Evolutionary conservation across 1,284 basidiomycete genomes (phyloP), one percentile per base, ranked within the genome.

Genomic region (Cryptococcus sp.): DNA sequence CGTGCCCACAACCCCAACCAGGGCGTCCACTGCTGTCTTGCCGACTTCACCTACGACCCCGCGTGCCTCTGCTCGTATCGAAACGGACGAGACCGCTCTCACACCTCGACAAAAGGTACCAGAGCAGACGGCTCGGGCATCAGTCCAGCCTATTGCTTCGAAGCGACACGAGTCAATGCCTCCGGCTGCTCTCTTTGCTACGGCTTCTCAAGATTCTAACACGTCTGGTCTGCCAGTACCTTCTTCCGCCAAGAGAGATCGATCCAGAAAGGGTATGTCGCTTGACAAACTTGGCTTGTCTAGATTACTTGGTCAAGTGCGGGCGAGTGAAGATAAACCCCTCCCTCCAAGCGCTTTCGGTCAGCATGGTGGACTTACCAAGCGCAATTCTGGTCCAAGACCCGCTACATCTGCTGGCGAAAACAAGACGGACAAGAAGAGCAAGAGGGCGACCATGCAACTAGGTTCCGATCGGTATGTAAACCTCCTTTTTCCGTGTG

Each of bases 241-340:
- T 18, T 55, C 54, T 23, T 58, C 59, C 16, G 64, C 61, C 36
- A 66, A 66, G n/a, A 72, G 78, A 31, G 78, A 63, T 14, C 60
- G 82, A 28, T 80, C 82, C 57, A 75, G 79, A 56, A 82, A 82
- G 54, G 83, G 84, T 10, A 68, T 85, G 55, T 87, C 85, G 0
- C 78, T 86, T 57, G 86, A 87, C 77, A 85, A 85, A 67, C 85
- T 87, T 63, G 83, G 82, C n/a, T 77, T 87, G 11, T 80, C 82
- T 46, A 83, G 83, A 68, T 77, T 87, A 45, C 81, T 87, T 22
- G 55, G 61, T 56, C 60, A 60, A 59, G 31, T 63, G 54, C 37
- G 24, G 16, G 36, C 49, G 7, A 53, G 52, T 31, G 55, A 56
- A 24, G 54, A 53, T 39, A 53, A 58, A 14, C 47, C 50, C 28